Percentiles rank a stretch among this genome's conserved stretches.
phyloP scores from a whole-genome alignment of 768 basidiomycete genomes.

The Boletus coccyginus region DNA sequence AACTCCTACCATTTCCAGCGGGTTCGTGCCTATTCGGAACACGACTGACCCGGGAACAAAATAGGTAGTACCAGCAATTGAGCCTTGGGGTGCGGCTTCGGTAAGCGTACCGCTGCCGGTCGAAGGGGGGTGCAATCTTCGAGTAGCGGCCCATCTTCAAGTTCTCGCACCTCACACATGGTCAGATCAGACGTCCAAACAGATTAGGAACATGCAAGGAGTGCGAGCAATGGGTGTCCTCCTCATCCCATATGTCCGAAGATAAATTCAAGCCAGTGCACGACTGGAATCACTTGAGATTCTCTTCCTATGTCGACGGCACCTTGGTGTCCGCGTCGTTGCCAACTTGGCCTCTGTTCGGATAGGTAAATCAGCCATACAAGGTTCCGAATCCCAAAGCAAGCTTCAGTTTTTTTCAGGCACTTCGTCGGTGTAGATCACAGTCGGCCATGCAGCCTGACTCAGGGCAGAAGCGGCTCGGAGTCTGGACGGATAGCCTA shows the following conservation, averaged over 20 bases:
- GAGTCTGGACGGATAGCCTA: constrained; percentile 15
- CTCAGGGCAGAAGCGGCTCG: constrained; percentile 15
- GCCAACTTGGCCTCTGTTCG: background rate
- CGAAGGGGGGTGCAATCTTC: too few species aligned
- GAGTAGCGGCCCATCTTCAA: too few species aligned
- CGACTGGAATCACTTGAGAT: constrained; percentile 9
- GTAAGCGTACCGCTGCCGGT: too few species aligned
- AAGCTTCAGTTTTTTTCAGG: background rate
- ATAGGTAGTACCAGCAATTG: too few species aligned
- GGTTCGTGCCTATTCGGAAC: too few species aligned
- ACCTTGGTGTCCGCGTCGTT: too few species aligned
- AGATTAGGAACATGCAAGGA: too few species aligned
- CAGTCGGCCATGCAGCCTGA: constrained; percentile 3
- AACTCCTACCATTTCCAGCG: too few species aligned
- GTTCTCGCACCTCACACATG: too few species aligned
- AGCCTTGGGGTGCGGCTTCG: too few species aligned
- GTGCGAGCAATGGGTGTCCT: background rate
- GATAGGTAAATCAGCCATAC: constrained; percentile 2
- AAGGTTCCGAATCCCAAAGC: background rate
- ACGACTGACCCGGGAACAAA: too few species aligned
- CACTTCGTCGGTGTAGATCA: background rate
- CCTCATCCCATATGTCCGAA: constrained; percentile 1
- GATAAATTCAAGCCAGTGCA: constrained; percentile 13
- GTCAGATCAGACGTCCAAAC: too few species aligned
- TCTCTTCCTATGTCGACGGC: background rate